A percentile compares a stretch with the other conserved stretches of the same genome.
phyloP scores from a whole-genome alignment of 2,329 filamentous ascomycete genomes.

The Geosmithia putterillii region DNA sequence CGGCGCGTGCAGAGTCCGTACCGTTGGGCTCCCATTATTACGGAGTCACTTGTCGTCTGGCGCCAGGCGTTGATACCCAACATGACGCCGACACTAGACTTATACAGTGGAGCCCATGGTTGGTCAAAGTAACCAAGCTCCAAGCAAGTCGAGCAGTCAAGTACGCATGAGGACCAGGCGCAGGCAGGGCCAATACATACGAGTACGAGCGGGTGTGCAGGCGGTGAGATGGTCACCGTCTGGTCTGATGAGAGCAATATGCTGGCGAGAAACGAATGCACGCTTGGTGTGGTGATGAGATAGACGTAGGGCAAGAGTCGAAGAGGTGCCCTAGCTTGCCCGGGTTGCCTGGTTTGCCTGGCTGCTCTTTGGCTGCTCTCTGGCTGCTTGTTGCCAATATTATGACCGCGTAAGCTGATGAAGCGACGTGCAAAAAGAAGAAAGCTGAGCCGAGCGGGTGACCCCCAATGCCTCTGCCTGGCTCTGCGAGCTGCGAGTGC shows the following conservation, averaged over 20 bases:
- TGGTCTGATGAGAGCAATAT: not conserved
- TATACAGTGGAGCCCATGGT: not conserved
- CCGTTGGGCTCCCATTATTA: not conserved
- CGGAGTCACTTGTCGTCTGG: not conserved
- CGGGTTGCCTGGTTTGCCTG: not conserved
- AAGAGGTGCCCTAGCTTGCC: too few relatives aligned
- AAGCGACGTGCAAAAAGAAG: not conserved
- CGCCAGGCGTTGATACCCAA: conserved; percentile 5
- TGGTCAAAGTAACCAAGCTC: not conserved
- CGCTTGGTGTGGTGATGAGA: not conserved
- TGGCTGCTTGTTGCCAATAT: not conserved
- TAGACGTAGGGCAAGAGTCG: not conserved
- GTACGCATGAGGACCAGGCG: not conserved
- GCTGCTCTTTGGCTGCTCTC: not conserved
- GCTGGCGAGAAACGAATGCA: not conserved
- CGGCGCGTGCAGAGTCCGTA: not conserved
- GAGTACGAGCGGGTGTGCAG: too few relatives aligned
- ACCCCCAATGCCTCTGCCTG: too few relatives aligned
- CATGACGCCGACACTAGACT: not conserved
- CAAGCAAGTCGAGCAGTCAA: too few relatives aligned
- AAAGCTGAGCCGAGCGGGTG: not conserved
- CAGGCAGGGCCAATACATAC: too few relatives aligned
- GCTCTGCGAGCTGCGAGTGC: not conserved
- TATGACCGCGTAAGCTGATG: not conserved
- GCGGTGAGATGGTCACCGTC: not conserved